Evolutionary conservation across 2,329 filamentous ascomycete genomes (phyloP), one percentile per base, ranked within the genome.

Genomic region (Exophiala phaeomuriformis): DNA sequence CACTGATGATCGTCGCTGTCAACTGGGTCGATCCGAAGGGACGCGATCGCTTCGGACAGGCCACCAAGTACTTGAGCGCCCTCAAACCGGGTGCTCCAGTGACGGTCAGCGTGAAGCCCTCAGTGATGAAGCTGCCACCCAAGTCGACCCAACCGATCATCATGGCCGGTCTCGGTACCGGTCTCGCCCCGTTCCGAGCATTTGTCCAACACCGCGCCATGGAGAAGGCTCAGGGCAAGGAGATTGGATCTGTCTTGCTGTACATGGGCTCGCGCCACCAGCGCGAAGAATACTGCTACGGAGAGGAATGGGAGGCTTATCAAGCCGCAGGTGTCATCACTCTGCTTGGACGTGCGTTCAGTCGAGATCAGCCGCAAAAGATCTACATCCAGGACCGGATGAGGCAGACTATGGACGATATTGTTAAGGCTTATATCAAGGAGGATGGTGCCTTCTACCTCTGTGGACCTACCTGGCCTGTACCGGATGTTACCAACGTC

Each of bases 331-430:
- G 93, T 48, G 88, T 98, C 64, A 90, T 98, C 69, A 98, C 93
- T 0, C 80, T 95, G 40, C 82, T 98, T 47, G 93, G 93, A 49
- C 83, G 88, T 48, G 93, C 93, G 41, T 98, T 98, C 78, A 95
- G 88, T 55, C 86, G 93, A 68, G 93, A 98, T 69, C 93, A 98
- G 79, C 86, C 88, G 10, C 80, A 96, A 76, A 98, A 98, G 83
- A 95, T 98, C 61, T 98, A 98, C 74, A 98, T 98, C 67, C 93
- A 98, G 77, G 93, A 98, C 70, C 83, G 90, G 62, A 98, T 98
- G 93, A 80, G 93, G 53, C 80, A 97, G 79, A 89, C 85, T 0
- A 74, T 97, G 55, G 74, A 77, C 42, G 84, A 93, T 58, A 94
- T 98, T 60, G 79, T 89, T 54, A 76, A 90, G 71, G 86, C 90